Evolutionary conservation across 1,139 yeast species (phyloP), one percentile per base, ranked within the genome.

Genomic region (Eremothecium gossypii): DNA sequence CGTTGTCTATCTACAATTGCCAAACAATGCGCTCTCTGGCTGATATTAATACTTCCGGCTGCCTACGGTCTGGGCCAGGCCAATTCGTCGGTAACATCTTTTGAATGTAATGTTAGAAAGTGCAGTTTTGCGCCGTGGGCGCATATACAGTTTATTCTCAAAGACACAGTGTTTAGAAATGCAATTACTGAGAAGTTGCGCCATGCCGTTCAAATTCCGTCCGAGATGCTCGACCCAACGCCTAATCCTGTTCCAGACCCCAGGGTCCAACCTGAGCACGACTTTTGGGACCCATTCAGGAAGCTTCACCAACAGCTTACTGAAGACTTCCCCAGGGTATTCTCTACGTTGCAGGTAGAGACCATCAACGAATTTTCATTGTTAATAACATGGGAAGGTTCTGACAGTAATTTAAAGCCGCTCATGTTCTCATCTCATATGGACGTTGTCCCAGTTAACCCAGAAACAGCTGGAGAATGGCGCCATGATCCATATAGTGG

Each of bases 381-480:
- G 43, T 70, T 84, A 9, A 77, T 69, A 57, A 70, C 76, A 20
- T 79, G 86, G 83, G 61, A 73, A 49, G 94, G 94, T 13, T 55
- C 74, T 1, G 61, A 77, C 47, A 33, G 60, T 5, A 43, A 51
- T 2, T 65, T 79, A 52, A 80, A 81, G 58, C 94, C 94, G 10
- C 50, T 79, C 9, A 59, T 83, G 59, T 65, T 83, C 34, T 73
- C 79, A 53, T 87, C 87, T 1, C 95, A 85, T 59, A 83, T 77
- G 60, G 94, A 84, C 55, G 83, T 80, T 4, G 94, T 84, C 11
- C 94, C 94, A 0, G 81, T 83, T n/a, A 79, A 77, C 47, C 62
- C 66, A 30, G 77, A 69, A 26, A 74, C 85, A 2, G 60, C 70
- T 39, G 63, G 55, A 26, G 68, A 71, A 40, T 84, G 94, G 95